Conservation (phyloP, 495 filamentous ascomycete species). For the Platismatia glauca region DNA sequence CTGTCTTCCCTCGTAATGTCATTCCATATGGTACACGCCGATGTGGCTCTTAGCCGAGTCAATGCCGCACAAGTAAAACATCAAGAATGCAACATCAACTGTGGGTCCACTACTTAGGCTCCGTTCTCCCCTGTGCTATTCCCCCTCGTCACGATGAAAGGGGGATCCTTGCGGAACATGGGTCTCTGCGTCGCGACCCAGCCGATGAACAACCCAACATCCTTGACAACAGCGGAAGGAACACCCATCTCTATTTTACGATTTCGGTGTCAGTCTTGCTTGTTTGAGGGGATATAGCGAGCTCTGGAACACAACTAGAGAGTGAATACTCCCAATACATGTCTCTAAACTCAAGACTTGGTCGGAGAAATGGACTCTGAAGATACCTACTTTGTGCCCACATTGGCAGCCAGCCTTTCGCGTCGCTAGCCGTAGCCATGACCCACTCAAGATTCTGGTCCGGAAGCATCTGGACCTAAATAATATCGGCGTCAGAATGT, state of each 20-base stretch:
- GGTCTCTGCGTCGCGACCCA: conserved; percentile 35
- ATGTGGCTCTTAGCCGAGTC: not conserved
- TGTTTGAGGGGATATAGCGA: too few species aligned
- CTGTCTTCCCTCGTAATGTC: not conserved
- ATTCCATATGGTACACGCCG: not conserved
- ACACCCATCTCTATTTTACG: conserved; percentile 44
- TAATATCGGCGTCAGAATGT: too few species aligned
- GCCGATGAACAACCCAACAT: conserved; percentile 51
- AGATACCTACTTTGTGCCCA: too few species aligned
- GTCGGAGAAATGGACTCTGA: too few species aligned
- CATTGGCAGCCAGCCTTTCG: conserved; percentile 50
- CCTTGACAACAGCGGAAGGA: conserved; percentile 53
- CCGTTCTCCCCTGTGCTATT: not conserved
- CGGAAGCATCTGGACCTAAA: conserved; percentile 29
- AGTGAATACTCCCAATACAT: too few species aligned
- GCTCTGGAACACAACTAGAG: too few species aligned
- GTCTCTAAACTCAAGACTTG: too few species aligned
- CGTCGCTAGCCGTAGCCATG: conserved; percentile 58
- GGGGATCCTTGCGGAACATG: conserved; percentile 1
- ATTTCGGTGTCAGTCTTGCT: too few species aligned
- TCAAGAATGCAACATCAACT: not conserved
- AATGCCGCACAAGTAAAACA: not conserved
- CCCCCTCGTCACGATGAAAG: not conserved
- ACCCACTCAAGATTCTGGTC: conserved; percentile 47
- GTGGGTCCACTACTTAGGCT: not conserved